Base-by-base conservation (phyloP, 768 basidiomycete species). In the Tremella fuciformis region DNA sequence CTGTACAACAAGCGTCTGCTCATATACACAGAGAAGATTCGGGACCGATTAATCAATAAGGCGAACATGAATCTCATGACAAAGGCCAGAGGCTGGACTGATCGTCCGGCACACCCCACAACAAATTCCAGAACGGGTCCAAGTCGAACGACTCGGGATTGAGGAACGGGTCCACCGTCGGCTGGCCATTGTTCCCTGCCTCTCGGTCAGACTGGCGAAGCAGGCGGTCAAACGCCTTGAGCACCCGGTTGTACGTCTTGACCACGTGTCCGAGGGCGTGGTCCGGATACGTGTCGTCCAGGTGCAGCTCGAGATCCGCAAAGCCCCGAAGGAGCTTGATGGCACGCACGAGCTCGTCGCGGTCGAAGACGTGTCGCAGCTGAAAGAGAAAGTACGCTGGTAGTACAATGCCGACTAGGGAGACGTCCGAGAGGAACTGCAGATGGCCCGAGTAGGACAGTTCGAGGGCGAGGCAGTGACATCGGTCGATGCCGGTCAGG, bases 251-350 rank as follows among this genome's bases (percentile, higher is more conserved):
- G 42, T 46, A 46, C 18, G 22, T 18, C n/a, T 46, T 46, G n/a
- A 22, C 22, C 6, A 46, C 42, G 15, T 46, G 42, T 4, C n/a
- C 42, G 42, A 46, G 22, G 6, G 42, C 42, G 42, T 46, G 42
- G 16, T 46, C 42, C n/a, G 42, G n/a, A 46, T 46, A 22, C n/a
- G 42, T 18, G 22, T 46, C 42, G 42, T 18, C n/a, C 42, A 46
- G 22, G 18, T 24, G 42, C 42, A 18, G 15, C n/a, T 24, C n/a
- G 7, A 46, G 15, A 18, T 46, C 42, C 6, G 22, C 42, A 46
- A 46, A 22, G 16, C 42, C 29, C 6, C 29, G 29, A 34, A 34
- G 42, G 42, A 6, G n/a, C 8, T 18, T 46, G 15, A 46, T 24
- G n/a, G 42, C 42, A 4, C 42, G 22, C 4, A 46, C 42, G 6